Evolutionary conservation across 495 filamentous ascomycete genomes (phyloP), one percentile per base, ranked within the genome.

Genomic region (Friedmanniomyces simplex): DNA sequence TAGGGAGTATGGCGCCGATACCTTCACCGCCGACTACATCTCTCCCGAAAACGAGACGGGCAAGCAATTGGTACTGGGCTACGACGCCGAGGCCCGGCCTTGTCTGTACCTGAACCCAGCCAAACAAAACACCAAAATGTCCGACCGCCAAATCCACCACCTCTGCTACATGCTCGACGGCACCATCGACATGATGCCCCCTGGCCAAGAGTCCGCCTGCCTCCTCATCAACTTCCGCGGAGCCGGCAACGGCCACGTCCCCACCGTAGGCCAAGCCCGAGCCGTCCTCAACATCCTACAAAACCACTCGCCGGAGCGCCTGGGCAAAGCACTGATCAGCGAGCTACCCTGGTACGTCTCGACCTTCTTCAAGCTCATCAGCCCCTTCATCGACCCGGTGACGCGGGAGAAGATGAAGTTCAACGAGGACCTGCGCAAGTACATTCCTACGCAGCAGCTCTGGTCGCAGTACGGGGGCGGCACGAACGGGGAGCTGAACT

Each of bases 161-260:
- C 77, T 98, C 45, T 90, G 96, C 41, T 98, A 81, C 69, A 95
- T 96, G 89, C 72, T 98, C 43, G 93, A 98, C 75, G 80, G 88
- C 24, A 81, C 85, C 20, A 82, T 96, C 63, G 89, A 96, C 57
- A 68, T 96, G 32, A 91, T 94, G 83, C 80, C 83, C 0, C 79
- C 93, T 1, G 83, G 85, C 12, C 87, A 93, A 66, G 93, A 96
- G 71, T 90, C 82, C 1, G 69, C 95, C 45, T 84, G 88, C 8
- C 76, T 98, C 2, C 71, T 96, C 52, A 87, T 96, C 65, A 88
- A 95, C 74, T 96, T 91, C 74, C 88, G 86, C 66, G 83, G 88
- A 64, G 82, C 78, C 22, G 82, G 83, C 54, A 79, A 80, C 45
- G 87, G 89, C 51, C 90, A 88, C 32, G 82, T 83, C 51, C 88